phyloP scores from a whole-genome alignment of 495 filamentous ascomycete genomes.

The Clohesyomyces aquaticus region DNA sequence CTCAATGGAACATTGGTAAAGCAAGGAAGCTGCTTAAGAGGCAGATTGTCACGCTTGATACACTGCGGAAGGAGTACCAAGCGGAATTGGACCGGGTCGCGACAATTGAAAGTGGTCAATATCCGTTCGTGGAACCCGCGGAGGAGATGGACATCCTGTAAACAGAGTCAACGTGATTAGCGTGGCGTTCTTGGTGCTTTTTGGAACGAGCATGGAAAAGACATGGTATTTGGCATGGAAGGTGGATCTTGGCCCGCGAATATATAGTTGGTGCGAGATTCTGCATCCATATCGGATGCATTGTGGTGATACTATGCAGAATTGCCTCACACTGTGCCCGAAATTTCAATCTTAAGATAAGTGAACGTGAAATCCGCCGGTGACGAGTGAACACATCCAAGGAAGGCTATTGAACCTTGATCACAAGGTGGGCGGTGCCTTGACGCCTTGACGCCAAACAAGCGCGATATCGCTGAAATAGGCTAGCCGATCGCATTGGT shows the following conservation, averaged over 20 bases:
- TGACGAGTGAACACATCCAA: too few species aligned
- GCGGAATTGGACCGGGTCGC: slow-evolving; percentile 78
- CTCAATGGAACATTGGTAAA: slow-evolving; percentile 39
- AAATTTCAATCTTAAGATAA: too few species aligned
- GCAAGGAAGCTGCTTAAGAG: slow-evolving; percentile 48
- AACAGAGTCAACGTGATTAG: slow-evolving; percentile 12
- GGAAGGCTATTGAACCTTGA: too few species aligned
- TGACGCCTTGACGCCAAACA: slow-evolving; percentile 30
- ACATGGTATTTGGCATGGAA: not conserved
- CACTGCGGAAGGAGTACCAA: slow-evolving; percentile 83
- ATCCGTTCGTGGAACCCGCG: slow-evolving; percentile 61
- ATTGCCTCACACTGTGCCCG: not conserved
- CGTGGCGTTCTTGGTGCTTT: slow-evolving; percentile 31
- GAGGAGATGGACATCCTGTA: slow-evolving; percentile 45
- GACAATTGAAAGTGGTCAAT: slow-evolving; percentile 63
- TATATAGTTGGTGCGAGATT: not conserved
- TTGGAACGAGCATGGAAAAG: slow-evolving; percentile 1
- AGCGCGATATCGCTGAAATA: slow-evolving; percentile 10
- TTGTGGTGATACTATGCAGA: not conserved
- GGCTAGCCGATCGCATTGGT: not conserved
- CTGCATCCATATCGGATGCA: not conserved
- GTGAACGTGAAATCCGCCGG: too few species aligned
- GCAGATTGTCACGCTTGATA: slow-evolving; percentile 76
- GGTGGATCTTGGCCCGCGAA: not conserved
- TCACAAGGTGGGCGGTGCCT: not conserved